Evolutionary conservation across 352 stramenopile genomes (phyloP).

Genomic region (Globisporangium apiculatum): DNA sequence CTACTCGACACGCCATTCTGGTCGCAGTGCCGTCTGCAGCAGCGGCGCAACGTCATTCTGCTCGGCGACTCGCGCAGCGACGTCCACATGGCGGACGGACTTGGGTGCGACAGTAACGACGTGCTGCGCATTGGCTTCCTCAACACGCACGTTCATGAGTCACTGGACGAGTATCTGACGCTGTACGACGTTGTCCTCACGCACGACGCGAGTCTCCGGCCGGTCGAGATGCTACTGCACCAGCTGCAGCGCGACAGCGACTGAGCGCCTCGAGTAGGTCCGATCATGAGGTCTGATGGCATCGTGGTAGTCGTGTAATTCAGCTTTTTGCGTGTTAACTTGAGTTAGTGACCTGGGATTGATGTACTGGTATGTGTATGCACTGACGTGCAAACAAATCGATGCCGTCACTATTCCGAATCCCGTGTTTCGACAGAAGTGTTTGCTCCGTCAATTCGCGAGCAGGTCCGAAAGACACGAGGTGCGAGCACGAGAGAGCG

Average conservation of each 20-base stretch:
- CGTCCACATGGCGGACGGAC: slow-evolving; percentile 58
- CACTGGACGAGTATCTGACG: slow-evolving; percentile 28
- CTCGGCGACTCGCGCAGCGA: slow-evolving; percentile 72
- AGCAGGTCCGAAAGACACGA: neutral
- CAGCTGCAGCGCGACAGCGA: slow-evolving; percentile 15
- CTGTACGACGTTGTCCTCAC: slow-evolving; percentile 56
- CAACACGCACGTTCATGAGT: slow-evolving; percentile 57
- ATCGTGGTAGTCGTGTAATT: no score
- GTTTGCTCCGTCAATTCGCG: neutral
- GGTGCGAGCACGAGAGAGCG: neutral
- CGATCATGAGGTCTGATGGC: no score
- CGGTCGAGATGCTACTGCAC: neutral
- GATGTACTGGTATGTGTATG: no score
- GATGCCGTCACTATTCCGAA: no score
- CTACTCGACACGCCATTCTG: slow-evolving; percentile 61
- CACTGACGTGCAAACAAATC: no score
- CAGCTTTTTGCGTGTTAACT: no score
- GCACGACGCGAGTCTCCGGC: slow-evolving; percentile 50
- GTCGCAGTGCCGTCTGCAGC: slow-evolving; percentile 59
- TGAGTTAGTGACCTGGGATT: no score
- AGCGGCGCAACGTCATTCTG: slow-evolving; percentile 67
- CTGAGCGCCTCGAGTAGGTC: no score
- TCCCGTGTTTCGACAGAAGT: no score
- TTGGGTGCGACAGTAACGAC: slow-evolving; percentile 24
- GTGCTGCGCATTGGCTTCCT: slow-evolving; percentile 68